Evolutionary conservation across 129 eudicot genomes (phyloP).

Genomic region (Ambrosia trifida): DNA sequence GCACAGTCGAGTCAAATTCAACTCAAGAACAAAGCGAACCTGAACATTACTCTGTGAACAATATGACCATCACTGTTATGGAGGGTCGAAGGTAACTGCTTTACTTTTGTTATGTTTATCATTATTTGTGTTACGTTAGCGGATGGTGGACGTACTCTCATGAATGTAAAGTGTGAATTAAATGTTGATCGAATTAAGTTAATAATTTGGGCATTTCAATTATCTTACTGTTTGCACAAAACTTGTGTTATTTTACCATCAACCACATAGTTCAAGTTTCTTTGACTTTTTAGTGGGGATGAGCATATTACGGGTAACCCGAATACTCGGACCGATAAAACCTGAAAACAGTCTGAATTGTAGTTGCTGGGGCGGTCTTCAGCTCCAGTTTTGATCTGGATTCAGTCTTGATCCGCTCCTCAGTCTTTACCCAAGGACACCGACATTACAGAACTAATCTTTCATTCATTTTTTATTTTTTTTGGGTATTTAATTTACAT

Average conservation of each 20-base stretch:
- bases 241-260: no score
- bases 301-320: background rate
- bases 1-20: constrained; percentile 10
- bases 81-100: constrained; percentile 23
- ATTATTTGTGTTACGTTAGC: background rate
- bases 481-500: no score
- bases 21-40: constrained; percentile 4
- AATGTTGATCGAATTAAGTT: no score
- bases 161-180: no score
- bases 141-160: no score
- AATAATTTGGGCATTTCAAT: no score
- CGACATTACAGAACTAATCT: no score
- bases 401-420: background rate
- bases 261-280: no score
- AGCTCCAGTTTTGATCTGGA: background rate
- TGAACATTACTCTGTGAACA: constrained; percentile 18
- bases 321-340: background rate
- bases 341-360: background rate
- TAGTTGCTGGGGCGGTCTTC: background rate
- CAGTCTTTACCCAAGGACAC: background rate
- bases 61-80: constrained; percentile 30
- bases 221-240: no score
- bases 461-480: no score
- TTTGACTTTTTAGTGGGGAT: background rate
- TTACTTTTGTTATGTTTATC: background rate